Evolutionary conservation across 345 rosid genomes (phyloP).

Genomic region (Lepidium sativum): DNA sequence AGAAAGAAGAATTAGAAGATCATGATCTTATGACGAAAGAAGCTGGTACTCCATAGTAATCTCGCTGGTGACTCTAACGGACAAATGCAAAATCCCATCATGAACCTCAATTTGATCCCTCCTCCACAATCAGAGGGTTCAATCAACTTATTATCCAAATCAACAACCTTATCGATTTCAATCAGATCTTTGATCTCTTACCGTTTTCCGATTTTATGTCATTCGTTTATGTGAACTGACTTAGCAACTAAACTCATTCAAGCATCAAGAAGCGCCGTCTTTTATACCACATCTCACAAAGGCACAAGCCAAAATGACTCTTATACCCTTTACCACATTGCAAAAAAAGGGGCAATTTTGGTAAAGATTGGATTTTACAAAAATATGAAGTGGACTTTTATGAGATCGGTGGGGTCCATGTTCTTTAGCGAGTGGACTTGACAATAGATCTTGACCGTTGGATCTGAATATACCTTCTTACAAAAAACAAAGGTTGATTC

Average conservation of each 20-base stretch:
- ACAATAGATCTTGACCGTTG: constrained; percentile 33
- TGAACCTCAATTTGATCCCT: neutral
- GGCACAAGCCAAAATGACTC: no score
- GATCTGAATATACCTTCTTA: constrained; percentile 12
- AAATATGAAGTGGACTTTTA: constrained; percentile 22
- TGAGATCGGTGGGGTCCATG: constrained; percentile 7
- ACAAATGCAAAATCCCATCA: constrained; percentile 87
- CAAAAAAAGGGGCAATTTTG: neutral
- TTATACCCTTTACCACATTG: no score
- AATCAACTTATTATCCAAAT: neutral
- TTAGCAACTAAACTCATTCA: constrained; percentile 5
- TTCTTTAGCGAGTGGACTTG: constrained; percentile 9
- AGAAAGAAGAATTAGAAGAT: constrained; percentile 38
- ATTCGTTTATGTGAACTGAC: no score
- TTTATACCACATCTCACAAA: constrained; percentile 2
- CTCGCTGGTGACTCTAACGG: constrained; percentile 83
- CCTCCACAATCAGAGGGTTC: constrained; percentile 15
- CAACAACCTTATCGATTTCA: neutral
- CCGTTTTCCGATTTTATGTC: neutral
- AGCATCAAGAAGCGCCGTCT: neutral
- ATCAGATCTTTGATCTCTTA: neutral
- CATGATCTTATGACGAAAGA: constrained; percentile 95
- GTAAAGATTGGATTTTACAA: constrained; percentile 16
- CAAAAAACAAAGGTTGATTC: neutral
- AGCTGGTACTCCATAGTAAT: constrained; percentile 90